Base-by-base conservation (phyloP, 2,329 filamentous ascomycete genomes). In the Penicillium sp. region DNA sequence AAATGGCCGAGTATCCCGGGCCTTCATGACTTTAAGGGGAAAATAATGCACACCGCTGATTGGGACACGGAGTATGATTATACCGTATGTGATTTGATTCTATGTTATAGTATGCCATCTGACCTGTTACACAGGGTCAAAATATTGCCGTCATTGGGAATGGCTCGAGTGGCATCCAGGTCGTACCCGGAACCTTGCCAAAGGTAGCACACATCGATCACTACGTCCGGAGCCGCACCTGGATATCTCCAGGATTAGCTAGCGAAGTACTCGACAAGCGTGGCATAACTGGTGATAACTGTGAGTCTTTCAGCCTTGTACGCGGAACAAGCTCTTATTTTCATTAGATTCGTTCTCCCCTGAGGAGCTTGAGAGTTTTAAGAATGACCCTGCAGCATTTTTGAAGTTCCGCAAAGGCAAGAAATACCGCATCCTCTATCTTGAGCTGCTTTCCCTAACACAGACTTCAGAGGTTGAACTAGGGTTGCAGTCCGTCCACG, bases 1-100 rank as follows among this genome's bases (percentile, higher is more conserved):
- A 74, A 74, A 51, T 81, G 75, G 74, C 78, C 79, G 8, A 68
- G 74, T 23, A 77, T 82, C 15, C 66, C 69, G 2, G 81, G 81
- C 3, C 69, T 79, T 8, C 70, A 78, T 22, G 66, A 69, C 3
- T 83, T 82, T 61, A 69, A 77, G 51, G 78, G 78, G 2, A 71
- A 73, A 48, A 55, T 80, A 5, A 59, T 79, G 45, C 79, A 81
- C 56, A 77, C 70, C 44, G 79, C 79, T 4, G 52, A 48, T 4
- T 81, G 77, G 76, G 73, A 77, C 45, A 65, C 72, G 22, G 60
- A 56, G 1, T 74, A 69, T 60, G 68, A 73, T 33, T 68, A 72
- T 47, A 68, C 50, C 15, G 69, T 70, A 57, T 20, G 67, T 56
- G 7, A 11, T 3, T 1, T 9, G 8, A 27, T 8, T 35, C 2